These are phyloP conservation scores for Calonectria henricotiae DNA, from an alignment of 2,329 filamentous ascomycete species.

Conservation along the genomic window DNA sequence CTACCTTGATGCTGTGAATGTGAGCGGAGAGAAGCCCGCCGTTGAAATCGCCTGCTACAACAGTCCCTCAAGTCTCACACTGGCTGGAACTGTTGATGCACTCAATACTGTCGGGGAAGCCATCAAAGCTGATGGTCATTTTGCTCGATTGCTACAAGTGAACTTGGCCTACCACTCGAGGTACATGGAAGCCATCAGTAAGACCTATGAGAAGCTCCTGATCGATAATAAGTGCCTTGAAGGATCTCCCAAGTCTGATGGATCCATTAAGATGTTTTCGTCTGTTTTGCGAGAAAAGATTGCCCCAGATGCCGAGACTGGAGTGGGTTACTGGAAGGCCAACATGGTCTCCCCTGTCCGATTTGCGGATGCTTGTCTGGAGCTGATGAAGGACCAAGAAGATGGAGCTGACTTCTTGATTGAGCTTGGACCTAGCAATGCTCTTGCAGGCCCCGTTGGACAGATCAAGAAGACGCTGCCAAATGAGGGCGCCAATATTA, in stretches of 20 bases:
- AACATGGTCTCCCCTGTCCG: constrained; percentile 59
- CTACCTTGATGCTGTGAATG: constrained; percentile 28
- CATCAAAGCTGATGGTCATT: constrained; percentile 29
- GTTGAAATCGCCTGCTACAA: constrained; percentile 34
- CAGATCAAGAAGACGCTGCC: constrained; percentile 46
- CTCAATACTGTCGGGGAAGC: constrained; percentile 25
- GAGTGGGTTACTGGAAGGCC: constrained; percentile 57
- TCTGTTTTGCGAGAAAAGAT: constrained; percentile 27
- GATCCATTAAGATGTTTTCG: constrained; percentile 33
- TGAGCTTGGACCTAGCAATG: constrained; percentile 53
- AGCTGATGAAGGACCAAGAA: constrained; percentile 35
- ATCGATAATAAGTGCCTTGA: constrained; percentile 31
- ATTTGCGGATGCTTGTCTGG: constrained; percentile 57
- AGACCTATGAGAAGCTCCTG: constrained; percentile 37
- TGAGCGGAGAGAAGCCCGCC: constrained; percentile 5
- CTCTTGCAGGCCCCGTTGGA: constrained; percentile 48
- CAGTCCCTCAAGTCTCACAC: constrained; percentile 30
- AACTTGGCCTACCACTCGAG: constrained; percentile 30
- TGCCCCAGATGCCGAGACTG: constrained; percentile 8
- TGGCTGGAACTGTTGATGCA: constrained; percentile 26
- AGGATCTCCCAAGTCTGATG: constrained; percentile 18
- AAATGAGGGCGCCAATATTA: constrained; percentile 25
- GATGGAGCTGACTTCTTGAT: constrained; percentile 41
- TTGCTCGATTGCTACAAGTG: constrained; percentile 29
- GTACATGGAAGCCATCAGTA: constrained; percentile 27